Percentiles rank a stretch among this genome's conserved stretches.
These are phyloP conservation scores for Takashimella tepidaria DNA, from an alignment of 1,284 basidiomycete species.

Conservation along the genomic window DNA sequence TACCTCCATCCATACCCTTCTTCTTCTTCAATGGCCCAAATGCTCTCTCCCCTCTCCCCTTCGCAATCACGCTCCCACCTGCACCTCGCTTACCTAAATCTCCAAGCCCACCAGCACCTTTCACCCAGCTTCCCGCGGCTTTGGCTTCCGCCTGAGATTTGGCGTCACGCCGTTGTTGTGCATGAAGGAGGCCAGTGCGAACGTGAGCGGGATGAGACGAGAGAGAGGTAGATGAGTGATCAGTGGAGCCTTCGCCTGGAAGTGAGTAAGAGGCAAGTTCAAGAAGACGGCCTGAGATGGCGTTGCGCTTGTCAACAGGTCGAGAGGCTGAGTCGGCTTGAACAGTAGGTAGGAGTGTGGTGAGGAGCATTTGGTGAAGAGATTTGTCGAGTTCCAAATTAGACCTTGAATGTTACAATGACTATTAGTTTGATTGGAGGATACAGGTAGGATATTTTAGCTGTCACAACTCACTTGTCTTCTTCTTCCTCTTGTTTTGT, in stretches of 20 bases:
- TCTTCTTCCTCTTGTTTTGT: conserved; percentile 25
- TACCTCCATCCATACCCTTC: conserved; percentile 41
- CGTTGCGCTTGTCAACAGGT: conserved; percentile 45
- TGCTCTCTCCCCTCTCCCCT: conserved; percentile 17
- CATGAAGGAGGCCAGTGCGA: conserved; percentile 38
- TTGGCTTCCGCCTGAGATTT: conserved; percentile 30
- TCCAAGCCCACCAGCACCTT: conserved; percentile 37
- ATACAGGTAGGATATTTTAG: not conserved
- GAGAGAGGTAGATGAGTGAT: conserved; percentile 12
- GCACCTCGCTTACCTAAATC: conserved; percentile 28
- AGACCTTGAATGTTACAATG: conserved; percentile 18
- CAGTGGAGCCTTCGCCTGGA: conserved; percentile 35
- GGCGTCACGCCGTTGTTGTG: conserved; percentile 26
- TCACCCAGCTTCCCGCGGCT: conserved; percentile 38
- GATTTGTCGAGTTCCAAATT: conserved; percentile 46
- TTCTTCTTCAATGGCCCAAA: conserved; percentile 35
- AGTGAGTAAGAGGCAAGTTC: conserved; percentile 39
- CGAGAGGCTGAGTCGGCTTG: conserved; percentile 23
- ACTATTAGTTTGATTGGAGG: not conserved
- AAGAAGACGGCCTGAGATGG: conserved; percentile 36
- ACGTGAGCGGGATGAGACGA: conserved; percentile 40
- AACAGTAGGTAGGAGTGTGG: conserved; percentile 35
- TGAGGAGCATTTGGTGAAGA: conserved; percentile 46
- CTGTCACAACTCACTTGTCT: conserved; percentile 28
- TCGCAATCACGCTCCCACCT: conserved; percentile 10